Evolutionary conservation across 305 asterid genomes (phyloP).

Genomic region (Solanum chacoense): DNA sequence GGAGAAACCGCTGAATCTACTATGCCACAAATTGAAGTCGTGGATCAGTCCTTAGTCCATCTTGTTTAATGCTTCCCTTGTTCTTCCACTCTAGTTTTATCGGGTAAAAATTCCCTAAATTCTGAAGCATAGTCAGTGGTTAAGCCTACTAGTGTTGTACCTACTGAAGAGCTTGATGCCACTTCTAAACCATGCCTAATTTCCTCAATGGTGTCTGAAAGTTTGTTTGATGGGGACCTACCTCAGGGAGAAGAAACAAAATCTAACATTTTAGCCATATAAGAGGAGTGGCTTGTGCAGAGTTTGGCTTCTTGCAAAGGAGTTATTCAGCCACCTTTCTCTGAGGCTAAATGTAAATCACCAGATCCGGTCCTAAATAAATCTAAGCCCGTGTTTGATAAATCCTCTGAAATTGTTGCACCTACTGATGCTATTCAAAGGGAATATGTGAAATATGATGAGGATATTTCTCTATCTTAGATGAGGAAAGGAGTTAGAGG

Average conservation of each 20-base stretch:
- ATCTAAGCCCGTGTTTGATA: too few relatives aligned
- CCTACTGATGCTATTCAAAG: too few relatives aligned
- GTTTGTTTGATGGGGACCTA: not conserved
- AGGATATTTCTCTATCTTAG: too few relatives aligned
- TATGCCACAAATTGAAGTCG: not conserved
- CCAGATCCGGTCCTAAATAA: too few relatives aligned
- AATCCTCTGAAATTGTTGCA: too few relatives aligned
- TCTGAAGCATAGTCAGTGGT: not conserved
- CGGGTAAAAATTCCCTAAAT: not conserved
- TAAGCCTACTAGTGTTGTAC: not conserved
- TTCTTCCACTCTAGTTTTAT: not conserved
- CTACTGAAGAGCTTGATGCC: not conserved
- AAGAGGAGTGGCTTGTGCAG: not conserved
- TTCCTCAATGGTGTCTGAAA: too few relatives aligned
- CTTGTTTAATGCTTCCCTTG: not conserved
- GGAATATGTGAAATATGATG: too few relatives aligned
- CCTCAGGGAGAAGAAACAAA: fast-evolving
- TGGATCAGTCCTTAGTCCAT: not conserved
- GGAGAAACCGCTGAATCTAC: not conserved
- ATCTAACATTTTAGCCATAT: not conserved
- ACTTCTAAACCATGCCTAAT: not conserved
- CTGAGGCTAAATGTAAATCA: not conserved
- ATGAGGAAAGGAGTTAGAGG: too few relatives aligned
- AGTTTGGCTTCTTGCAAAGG: not conserved
- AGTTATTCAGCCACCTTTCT: not conserved